A percentile compares a stretch with the other conserved stretches of the same genome.
Conservation (phyloP, 2,329 filamentous ascomycete species). For the Hypoxylon sp. region DNA sequence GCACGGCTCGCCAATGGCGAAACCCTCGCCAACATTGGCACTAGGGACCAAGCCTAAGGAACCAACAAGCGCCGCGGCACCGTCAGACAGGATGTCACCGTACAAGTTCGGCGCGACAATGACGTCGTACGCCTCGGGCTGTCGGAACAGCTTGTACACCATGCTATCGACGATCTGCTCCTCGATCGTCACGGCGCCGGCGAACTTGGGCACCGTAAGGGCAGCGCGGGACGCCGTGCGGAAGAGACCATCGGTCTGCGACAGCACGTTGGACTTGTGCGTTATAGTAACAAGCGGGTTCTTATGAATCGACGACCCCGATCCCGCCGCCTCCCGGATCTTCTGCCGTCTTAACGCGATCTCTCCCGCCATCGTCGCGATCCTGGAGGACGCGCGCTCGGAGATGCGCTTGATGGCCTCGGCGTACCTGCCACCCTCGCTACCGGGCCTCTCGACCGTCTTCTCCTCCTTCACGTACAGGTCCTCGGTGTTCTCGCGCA, state of each 20-base stretch:
- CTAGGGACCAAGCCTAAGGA: slow-evolving; percentile 91
- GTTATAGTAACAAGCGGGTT: slow-evolving; percentile 90
- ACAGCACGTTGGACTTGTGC: slow-evolving; percentile 97
- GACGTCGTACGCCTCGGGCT: slow-evolving; percentile 94
- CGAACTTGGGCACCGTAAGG: slow-evolving; percentile 74
- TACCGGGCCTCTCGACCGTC: slow-evolving; percentile 72
- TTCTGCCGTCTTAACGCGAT: slow-evolving; percentile 90
- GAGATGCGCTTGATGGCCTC: slow-evolving; percentile 99
- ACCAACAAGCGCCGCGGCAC: slow-evolving; percentile 92
- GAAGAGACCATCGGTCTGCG: slow-evolving; percentile 97
- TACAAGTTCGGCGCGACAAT: slow-evolving; percentile 98
- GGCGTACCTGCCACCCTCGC: slow-evolving; percentile 82
- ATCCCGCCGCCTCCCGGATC: slow-evolving; percentile 70
- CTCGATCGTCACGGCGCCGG: slow-evolving; percentile 73
- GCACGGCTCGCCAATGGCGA: slow-evolving; percentile 98
- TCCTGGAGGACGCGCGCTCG: slow-evolving; percentile 84
- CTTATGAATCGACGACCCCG: slow-evolving; percentile 68
- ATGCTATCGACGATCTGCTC: slow-evolving; percentile 99
- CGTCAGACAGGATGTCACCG: slow-evolving; percentile 95
- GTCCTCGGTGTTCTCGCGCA: slow-evolving; percentile 98
- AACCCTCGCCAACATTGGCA: slow-evolving; percentile 93
- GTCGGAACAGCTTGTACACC: slow-evolving; percentile 99
- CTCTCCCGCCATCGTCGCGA: slow-evolving; percentile 92
- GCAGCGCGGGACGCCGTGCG: slow-evolving; percentile 80
- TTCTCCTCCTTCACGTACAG: slow-evolving; percentile 97